Evolutionary conservation across 1,139 yeast species (phyloP).

Genomic region (Geotrichum fermentans): DNA sequence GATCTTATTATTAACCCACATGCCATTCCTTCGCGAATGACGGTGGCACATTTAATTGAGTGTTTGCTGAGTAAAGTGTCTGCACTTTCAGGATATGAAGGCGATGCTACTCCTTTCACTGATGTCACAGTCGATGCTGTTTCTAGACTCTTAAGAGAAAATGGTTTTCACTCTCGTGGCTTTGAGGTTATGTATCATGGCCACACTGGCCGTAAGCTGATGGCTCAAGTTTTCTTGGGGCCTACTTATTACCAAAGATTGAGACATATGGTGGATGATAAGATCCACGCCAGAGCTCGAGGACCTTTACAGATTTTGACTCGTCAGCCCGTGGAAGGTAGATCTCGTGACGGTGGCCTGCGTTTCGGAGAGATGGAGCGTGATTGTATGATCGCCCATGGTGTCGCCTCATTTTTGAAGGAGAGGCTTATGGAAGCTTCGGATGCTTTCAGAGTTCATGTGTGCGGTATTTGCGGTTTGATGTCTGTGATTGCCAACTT

Average conservation of each 20-base stretch:
- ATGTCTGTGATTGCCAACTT: slow-evolving; percentile 96
- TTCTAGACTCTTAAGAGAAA: slow-evolving; percentile 83
- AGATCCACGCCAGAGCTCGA: slow-evolving; percentile 98
- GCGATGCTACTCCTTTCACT: slow-evolving; percentile 98
- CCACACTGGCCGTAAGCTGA: slow-evolving; percentile 93
- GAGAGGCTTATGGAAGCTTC: slow-evolving; percentile 98
- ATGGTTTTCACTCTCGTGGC: slow-evolving; percentile 97
- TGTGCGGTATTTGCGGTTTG: slow-evolving; percentile 96
- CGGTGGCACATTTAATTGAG: slow-evolving; percentile 98
- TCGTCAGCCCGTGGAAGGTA: slow-evolving; percentile 98
- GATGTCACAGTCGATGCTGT: slow-evolving; percentile 97
- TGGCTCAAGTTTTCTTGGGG: slow-evolving; percentile 98
- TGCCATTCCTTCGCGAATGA: slow-evolving; percentile 99
- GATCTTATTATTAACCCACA: slow-evolving; percentile 97
- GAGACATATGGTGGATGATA: slow-evolving; percentile 99
- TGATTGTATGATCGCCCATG: slow-evolving; percentile 99
- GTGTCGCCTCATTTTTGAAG: slow-evolving; percentile 95
- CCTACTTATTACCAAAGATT: slow-evolving; percentile 98
- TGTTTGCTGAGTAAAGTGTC: slow-evolving; percentile 95
- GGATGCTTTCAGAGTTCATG: slow-evolving; percentile 96
- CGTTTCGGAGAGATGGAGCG: slow-evolving; percentile 99
- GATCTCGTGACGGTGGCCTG: slow-evolving; percentile 98
- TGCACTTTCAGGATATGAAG: slow-evolving; percentile 90
- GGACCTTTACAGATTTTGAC: slow-evolving; percentile 98
- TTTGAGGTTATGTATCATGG: slow-evolving; percentile 98